These are phyloP conservation scores for Rhodotorula diobovata DNA, from an alignment of 768 basidiomycete species.

Conservation along the genomic window DNA sequence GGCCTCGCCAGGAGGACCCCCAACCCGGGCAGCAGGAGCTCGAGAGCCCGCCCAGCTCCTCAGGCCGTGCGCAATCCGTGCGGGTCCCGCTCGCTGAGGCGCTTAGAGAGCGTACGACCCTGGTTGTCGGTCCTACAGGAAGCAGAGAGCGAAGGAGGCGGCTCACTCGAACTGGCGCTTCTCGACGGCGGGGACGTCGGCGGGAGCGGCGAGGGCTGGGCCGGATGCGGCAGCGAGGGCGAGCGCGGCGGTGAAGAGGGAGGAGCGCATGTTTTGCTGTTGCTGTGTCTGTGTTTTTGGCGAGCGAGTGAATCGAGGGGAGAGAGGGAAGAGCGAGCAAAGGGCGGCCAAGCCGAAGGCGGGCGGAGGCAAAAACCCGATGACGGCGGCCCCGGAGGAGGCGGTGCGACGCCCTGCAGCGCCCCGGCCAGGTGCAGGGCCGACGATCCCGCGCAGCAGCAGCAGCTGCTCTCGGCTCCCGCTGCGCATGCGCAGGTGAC, in stretches of 20 bases:
- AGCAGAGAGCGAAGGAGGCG: not conserved
- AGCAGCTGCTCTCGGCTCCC: no score
- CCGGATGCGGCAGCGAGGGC: slow-evolving; percentile 4
- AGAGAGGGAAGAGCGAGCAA: not conserved
- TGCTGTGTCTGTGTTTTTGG: not conserved
- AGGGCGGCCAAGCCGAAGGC: not conserved
- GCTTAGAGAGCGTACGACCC: no score
- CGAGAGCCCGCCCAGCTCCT: no score
- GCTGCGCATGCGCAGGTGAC: no score
- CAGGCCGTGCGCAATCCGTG: no score
- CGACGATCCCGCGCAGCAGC: no score
- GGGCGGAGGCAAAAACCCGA: not conserved
- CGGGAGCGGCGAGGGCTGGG: slow-evolving; percentile 7
- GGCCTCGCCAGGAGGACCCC: no score
- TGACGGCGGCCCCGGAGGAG: not conserved
- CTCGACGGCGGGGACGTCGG: not conserved
- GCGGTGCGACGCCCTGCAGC: no score
- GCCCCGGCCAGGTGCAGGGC: no score
- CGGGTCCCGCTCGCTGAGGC: no score
- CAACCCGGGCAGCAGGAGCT: no score
- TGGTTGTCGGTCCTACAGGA: not conserved
- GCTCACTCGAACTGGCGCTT: slow-evolving; percentile 32
- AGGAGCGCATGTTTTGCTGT: slow-evolving; percentile 11
- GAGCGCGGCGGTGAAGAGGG: slow-evolving; percentile 9
- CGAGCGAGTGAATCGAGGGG: not conserved